Evolutionary conservation across 163 green algal genomes (phyloP).

Genomic region (Smithsoniella earleae): DNA sequence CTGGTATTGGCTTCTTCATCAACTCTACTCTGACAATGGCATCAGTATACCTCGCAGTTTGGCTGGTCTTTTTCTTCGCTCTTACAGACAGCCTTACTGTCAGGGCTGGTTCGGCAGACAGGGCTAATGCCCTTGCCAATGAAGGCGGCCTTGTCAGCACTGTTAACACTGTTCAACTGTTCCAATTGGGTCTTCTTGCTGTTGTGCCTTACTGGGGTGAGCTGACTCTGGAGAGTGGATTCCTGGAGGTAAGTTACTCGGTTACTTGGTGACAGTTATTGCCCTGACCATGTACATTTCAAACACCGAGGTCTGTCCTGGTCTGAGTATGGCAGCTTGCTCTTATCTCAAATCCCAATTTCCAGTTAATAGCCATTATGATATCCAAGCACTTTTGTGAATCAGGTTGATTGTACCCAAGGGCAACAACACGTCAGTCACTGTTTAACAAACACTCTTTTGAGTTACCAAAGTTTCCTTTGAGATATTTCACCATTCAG

Average conservation of each 20-base stretch:
- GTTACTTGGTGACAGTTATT: too few species aligned
- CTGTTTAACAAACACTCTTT: too few species aligned
- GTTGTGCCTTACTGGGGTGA: slow-evolving; percentile 22
- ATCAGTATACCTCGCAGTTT: slow-evolving; percentile 61
- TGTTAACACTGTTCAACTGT: slow-evolving; percentile 26
- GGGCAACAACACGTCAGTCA: too few species aligned
- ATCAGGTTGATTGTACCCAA: too few species aligned
- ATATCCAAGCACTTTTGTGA: too few species aligned
- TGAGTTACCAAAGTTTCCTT: too few species aligned
- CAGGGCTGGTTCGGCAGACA: background rate
- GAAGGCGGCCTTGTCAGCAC: background rate
- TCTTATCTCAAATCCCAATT: too few species aligned
- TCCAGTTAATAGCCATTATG: too few species aligned
- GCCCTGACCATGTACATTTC: too few species aligned
- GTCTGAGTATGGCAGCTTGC: too few species aligned
- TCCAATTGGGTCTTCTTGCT: slow-evolving; percentile 17
- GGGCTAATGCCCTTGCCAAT: slow-evolving; percentile 4
- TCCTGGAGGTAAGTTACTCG: slow-evolving; percentile 10
- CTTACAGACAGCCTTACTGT: slow-evolving; percentile 34
- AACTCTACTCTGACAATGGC: slow-evolving; percentile 65
- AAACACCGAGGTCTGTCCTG: too few species aligned
- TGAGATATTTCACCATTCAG: too few species aligned
- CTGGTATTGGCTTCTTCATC: slow-evolving; percentile 69
- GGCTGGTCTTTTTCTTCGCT: slow-evolving; percentile 57
- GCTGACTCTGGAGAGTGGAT: slow-evolving; percentile 18